Percentiles rank a stretch among this genome's conserved stretches.
These are phyloP conservation scores for Rhypophila decipiens DNA, from an alignment of 495 filamentous ascomycete genomes.

Conservation along the genomic window DNA sequence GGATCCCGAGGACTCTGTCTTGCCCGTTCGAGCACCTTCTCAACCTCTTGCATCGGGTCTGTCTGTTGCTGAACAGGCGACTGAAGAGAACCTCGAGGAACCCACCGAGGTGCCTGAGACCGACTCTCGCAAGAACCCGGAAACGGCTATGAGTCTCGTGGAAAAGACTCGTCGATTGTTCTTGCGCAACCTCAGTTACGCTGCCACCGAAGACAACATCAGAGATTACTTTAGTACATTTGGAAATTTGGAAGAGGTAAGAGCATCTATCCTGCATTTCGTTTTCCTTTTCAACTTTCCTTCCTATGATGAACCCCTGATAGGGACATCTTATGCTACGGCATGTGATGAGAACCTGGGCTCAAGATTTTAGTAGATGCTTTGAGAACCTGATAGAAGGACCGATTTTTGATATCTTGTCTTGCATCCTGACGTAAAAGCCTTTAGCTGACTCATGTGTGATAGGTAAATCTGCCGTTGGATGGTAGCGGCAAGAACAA, in stretches of 20 bases:
- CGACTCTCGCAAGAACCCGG: slow-evolving; percentile 15
- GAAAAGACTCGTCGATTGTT: slow-evolving; percentile 66
- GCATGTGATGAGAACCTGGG: slow-evolving; percentile 54
- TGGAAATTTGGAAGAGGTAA: slow-evolving; percentile 82
- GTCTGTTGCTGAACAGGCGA: slow-evolving; percentile 17
- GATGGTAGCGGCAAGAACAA: slow-evolving; percentile 64
- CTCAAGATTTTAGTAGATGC: slow-evolving; percentile 62
- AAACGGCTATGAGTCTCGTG: slow-evolving; percentile 41
- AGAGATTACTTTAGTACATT: slow-evolving; percentile 60
- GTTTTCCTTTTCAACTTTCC: slow-evolving; percentile 17
- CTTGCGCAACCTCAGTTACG: slow-evolving; percentile 81
- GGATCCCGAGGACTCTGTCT: slow-evolving; percentile 47
- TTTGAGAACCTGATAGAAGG: slow-evolving; percentile 43
- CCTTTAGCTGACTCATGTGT: slow-evolving; percentile 21
- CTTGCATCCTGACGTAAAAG: slow-evolving; percentile 9
- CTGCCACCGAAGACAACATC: slow-evolving; percentile 70
- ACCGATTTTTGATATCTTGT: slow-evolving; percentile 20
- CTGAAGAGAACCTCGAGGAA: slow-evolving; percentile 15
- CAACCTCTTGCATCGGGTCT: slow-evolving; percentile 13
- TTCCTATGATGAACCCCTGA: slow-evolving; percentile 89
- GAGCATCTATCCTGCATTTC: slow-evolving; percentile 23
- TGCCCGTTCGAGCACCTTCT: slow-evolving; percentile 14
- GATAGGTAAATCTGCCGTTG: slow-evolving; percentile 73
- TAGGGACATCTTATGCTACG: slow-evolving; percentile 97
- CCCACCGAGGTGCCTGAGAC: slow-evolving; percentile 17